Base-by-base conservation (phyloP, 2,329 filamentous ascomycete species). In the Aureobasidium zeae region DNA sequence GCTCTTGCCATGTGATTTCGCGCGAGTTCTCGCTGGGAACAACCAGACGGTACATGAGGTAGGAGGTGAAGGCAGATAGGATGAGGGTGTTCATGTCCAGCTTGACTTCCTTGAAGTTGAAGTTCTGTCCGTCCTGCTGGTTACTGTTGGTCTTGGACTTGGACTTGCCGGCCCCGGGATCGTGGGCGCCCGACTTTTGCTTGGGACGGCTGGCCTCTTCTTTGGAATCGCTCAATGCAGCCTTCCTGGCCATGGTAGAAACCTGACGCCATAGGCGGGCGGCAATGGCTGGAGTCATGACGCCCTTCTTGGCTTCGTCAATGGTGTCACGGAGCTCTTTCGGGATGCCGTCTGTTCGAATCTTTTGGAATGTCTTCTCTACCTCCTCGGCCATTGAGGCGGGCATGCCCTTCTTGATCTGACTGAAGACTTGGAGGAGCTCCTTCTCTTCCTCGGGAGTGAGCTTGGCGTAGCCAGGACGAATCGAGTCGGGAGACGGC, bases 1-100 rank as follows among this genome's bases (percentile, higher is more conserved):
- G 86, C 66, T 98, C 91, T 66, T 98, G 88, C 86, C 87, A 98
- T 44, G 91, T 96, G 47, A 98, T 95, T 60, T 98, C 89, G 57
- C 79, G 72, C 44, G 68, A 71, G 49, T 71, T 73, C 50, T 83
- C 79, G 15, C 74, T 73, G 3, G 80, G 80, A 47, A 86, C 73
- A 45, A 89, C 66, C 51, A 75, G 70, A 45, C 73, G 69, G 62
- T 78, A 81, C 35, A 79, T 59, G 44, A 83, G 68, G 57, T 79
- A 83, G 9, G 76, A 67, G 24, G 80, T 63, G 53, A 84, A 72
- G 13, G 73, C 64, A 21, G 72, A 71, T 34, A 80, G 66, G 22
- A 81, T 53, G 50, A 74, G 67, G 16, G 72, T 74, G 46, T 68
- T 68, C 26, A 69, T 65, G 57, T 81, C 77, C 53, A 69, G 70